phyloP scores from a whole-genome alignment of 805 yeast species.

The Zygosaccharomyces lentus region DNA sequence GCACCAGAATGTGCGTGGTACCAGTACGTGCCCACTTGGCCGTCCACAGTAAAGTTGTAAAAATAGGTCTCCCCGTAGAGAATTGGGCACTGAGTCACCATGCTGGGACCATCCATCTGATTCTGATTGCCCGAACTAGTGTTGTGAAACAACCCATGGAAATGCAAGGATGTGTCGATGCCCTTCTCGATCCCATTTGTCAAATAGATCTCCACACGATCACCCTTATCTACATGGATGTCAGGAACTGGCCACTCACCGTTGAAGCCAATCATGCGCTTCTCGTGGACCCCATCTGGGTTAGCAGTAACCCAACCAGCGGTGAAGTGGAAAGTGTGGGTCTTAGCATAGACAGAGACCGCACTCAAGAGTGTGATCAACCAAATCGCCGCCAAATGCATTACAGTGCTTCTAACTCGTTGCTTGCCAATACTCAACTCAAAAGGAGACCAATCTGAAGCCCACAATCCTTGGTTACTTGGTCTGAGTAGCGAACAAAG shows the following conservation, averaged over 20 bases:
- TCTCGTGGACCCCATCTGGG: slow-evolving; percentile 58
- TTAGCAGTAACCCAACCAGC: slow-evolving; percentile 59
- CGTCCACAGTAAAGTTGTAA: slow-evolving; percentile 64
- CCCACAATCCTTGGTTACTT: too few relatives aligned
- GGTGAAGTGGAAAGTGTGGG: slow-evolving; percentile 54
- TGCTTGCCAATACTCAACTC: neutral
- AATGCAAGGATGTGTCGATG: slow-evolving; percentile 58
- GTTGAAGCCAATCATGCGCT: slow-evolving; percentile 63
- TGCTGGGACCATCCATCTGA: slow-evolving; percentile 77
- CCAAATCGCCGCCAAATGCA: slow-evolving; percentile 3
- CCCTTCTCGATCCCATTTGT: slow-evolving; percentile 54
- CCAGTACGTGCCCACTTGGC: slow-evolving; percentile 79
- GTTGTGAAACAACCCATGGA: slow-evolving; percentile 73
- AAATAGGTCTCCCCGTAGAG: slow-evolving; percentile 60
- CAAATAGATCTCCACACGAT: slow-evolving; percentile 53
- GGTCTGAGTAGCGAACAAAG: too few relatives aligned
- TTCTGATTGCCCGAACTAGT: slow-evolving; percentile 41
- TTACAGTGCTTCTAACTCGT: neutral
- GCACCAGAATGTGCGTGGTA: slow-evolving; percentile 76
- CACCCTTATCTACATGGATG: slow-evolving; percentile 61
- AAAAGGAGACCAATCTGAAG: too few relatives aligned
- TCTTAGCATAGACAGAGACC: slow-evolving; percentile 22
- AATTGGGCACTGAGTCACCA: slow-evolving; percentile 78
- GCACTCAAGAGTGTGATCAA: slow-evolving; percentile 2
- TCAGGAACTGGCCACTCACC: slow-evolving; percentile 71